Evolutionary conservation across 306 rosid species (phyloP).

Genomic region (Dicorynia guianensis): DNA sequence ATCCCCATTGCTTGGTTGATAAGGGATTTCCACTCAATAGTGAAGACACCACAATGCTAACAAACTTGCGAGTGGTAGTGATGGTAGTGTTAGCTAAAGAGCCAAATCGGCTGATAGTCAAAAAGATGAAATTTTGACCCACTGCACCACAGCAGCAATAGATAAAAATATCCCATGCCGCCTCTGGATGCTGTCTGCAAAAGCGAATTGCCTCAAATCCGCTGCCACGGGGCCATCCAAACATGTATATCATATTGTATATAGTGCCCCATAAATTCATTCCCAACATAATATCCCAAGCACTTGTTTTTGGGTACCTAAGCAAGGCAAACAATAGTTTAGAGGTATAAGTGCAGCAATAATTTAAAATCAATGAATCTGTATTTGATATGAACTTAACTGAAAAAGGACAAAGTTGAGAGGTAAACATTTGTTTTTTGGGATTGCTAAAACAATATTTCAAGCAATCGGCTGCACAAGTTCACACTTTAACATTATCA

Average conservation of each 20-base stretch:
- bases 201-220: constrained; percentile 87
- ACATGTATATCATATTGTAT: constrained; percentile 90
- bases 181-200: constrained; percentile 88
- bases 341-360: neutral
- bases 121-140: constrained; percentile 96
- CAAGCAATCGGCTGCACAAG: too few relatives aligned
- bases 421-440: neutral
- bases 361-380: constrained; percentile 11
- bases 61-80: constrained; percentile 97
- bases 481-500: too few relatives aligned
- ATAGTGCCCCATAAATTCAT: constrained; percentile 99
- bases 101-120: constrained; percentile 92
- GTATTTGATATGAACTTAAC: neutral
- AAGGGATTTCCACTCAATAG: constrained; percentile 93
- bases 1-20: constrained; percentile 92
- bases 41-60: constrained; percentile 93
- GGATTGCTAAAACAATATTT: too few relatives aligned
- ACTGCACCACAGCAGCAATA: constrained; percentile 97
- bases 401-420: neutral
- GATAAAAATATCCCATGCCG: constrained; percentile 88
- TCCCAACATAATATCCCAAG: constrained; percentile 97
- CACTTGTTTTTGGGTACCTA: constrained; percentile 95
- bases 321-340: constrained; percentile 37
- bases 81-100: constrained; percentile 95
- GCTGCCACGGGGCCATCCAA: constrained; percentile 78